These are phyloP conservation scores for Ceriops zippeliana DNA, from an alignment of 345 rosid genomes.

Conservation along the genomic window DNA sequence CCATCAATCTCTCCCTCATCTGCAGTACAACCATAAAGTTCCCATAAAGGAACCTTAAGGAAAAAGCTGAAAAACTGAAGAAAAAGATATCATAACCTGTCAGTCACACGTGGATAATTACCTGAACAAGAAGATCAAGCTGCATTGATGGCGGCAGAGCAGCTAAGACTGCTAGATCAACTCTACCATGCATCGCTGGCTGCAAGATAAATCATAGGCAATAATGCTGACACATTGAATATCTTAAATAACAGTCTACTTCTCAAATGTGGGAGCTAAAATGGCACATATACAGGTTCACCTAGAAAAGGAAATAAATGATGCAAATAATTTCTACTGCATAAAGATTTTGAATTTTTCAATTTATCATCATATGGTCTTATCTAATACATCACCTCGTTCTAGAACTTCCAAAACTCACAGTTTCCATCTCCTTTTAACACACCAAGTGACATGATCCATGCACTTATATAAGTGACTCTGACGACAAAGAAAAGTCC, in stretches of 20 bases:
- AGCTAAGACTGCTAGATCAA: constrained; percentile 83
- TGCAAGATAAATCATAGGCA: constrained; percentile 24
- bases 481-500: background rate
- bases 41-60: constrained; percentile 3
- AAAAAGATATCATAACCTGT: constrained; percentile 11
- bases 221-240: background rate
- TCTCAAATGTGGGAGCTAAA: background rate
- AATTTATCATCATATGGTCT: background rate
- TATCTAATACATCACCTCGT: background rate
- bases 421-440: background rate
- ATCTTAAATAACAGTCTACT: background rate
- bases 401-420: background rate
- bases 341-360: background rate
- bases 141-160: constrained; percentile 91
- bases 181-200: constrained; percentile 57
- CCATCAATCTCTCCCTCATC: constrained; percentile 97
- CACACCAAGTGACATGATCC: background rate
- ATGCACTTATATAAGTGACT: background rate
- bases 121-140: constrained; percentile 90
- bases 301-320: background rate
- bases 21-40: constrained; percentile 26
- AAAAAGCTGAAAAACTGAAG: constrained; percentile 12
- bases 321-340: background rate
- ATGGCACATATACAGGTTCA: no score
- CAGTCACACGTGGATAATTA: constrained; percentile 13